Conservation (phyloP, 164 flowering plant species). For the Magnolia officinalis region DNA sequence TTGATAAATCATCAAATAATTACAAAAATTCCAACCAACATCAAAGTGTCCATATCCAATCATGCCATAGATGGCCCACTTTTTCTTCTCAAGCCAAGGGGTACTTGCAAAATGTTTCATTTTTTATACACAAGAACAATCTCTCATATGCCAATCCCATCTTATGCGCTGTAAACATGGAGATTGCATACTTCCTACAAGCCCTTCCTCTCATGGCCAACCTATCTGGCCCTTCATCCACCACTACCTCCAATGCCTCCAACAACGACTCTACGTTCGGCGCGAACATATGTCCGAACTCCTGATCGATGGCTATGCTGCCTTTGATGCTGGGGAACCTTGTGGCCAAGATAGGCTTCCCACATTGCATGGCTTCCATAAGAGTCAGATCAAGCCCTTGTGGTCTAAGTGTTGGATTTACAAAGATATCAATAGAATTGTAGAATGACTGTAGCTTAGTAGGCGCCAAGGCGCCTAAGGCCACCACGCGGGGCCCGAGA, state of each 20-base stretch:
- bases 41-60: no score
- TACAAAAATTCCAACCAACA: not conserved
- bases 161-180: conserved; percentile 75
- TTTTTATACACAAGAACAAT: conserved; percentile 70
- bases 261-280: conserved; percentile 77
- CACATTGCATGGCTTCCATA: conserved; percentile 93
- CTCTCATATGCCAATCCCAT: conserved; percentile 90
- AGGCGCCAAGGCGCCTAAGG: conserved; percentile 66
- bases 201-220: conserved; percentile 62
- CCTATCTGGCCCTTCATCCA: conserved; percentile 53
- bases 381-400: conserved; percentile 83
- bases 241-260: conserved; percentile 59
- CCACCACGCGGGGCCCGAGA: conserved; percentile 49
- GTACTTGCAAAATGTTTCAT: conserved; percentile 57
- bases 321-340: conserved; percentile 80
- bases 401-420: conserved; percentile 84
- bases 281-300: conserved; percentile 69
- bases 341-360: conserved; percentile 80
- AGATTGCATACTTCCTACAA: conserved; percentile 48
- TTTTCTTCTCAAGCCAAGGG: conserved; percentile 16
- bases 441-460: conserved; percentile 52
- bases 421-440: conserved; percentile 65
- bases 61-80: not conserved
- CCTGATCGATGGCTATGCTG: conserved; percentile 60
- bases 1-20: not conserved